phyloP scores from a whole-genome alignment of 495 filamentous ascomycete species.

The Staphylotrichum tortipilum region DNA sequence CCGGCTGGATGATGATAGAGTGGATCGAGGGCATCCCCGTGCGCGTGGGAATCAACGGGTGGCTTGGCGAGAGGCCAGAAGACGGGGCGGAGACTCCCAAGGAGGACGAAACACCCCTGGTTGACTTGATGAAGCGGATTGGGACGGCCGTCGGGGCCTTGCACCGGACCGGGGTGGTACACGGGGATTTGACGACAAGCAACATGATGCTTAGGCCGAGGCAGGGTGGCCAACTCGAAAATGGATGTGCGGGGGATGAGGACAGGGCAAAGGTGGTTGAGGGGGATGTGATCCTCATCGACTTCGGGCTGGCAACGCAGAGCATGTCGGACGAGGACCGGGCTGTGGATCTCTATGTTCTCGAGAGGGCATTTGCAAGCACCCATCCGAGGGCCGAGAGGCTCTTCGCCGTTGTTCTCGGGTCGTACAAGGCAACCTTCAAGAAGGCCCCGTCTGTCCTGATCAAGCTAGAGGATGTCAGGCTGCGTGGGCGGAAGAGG shows the following conservation, averaged over 20 bases:
- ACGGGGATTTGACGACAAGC: conserved; percentile 95
- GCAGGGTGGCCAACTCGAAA: conserved; percentile 6
- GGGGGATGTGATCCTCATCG: conserved; percentile 83
- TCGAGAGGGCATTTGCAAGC: conserved; percentile 92
- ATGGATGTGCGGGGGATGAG: conserved; percentile 3
- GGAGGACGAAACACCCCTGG: conserved; percentile 28
- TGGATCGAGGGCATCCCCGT: conserved; percentile 75
- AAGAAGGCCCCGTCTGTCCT: conserved; percentile 44
- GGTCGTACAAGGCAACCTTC: conserved; percentile 43
- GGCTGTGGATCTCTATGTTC: conserved; percentile 92
- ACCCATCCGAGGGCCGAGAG: conserved; percentile 83
- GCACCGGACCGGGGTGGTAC: conserved; percentile 75
- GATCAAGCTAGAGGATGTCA: conserved; percentile 81
- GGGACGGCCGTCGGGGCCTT: conserved; percentile 68
- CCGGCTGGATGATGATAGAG: conserved; percentile 81
- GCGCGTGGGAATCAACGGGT: conserved; percentile 56
- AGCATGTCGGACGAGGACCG: conserved; percentile 82
- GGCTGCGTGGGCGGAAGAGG: conserved; percentile 92
- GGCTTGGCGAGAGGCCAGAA: conserved; percentile 43
- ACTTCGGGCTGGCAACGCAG: conserved; percentile 86
- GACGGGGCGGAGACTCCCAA: conserved; percentile 23
- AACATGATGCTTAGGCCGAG: conserved; percentile 75
- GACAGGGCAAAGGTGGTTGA: conserved; percentile 28
- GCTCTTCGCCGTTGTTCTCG: conserved; percentile 56
- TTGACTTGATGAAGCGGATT: conserved; percentile 59